Base-by-base conservation (phyloP, 2,329 filamentous ascomycete genomes). In the Raffaelea albimanens region DNA sequence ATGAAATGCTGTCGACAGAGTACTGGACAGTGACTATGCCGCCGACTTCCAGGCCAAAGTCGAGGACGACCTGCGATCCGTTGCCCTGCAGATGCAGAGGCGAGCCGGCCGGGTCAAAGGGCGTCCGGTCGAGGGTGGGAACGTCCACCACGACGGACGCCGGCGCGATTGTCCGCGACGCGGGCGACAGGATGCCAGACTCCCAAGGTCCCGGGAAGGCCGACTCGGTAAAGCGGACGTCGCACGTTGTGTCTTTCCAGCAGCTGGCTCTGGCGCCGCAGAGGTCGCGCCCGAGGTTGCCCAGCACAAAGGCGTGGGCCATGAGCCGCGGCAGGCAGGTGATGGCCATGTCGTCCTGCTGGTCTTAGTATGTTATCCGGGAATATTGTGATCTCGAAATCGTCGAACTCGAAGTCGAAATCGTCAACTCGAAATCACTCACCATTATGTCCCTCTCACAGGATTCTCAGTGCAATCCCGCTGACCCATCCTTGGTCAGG, bases 201-300 rank as follows among this genome's bases (percentile, higher is more conserved):
- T 82, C 72, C 78, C 79, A 82, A 16, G 62, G 60, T 1, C 78
- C 78, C 2, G 69, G 66, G 51, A 82, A 82, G 0, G 76, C 68
- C 7, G 71, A 58, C 5, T 69, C 59, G 10, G 58, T 57, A 3
- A 75, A 70, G 3, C 71, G 71, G 19, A 65, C 71, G 42, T 45
- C 43, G 56, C 79, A 83, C 19, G 66, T 58, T 2, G 72, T 74
- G 46, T 78, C 59, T 50, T 72, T 65, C 78, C 78, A 82, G 57
- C 78, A 82, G 5, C 29, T 19, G 43, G 18, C 31, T 11, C 42
- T 31, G 19, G 25, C 25, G 7, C 7, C 13, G 25, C 25, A 29
- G 25, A 29, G 13, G 7, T 29, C 25, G 7, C 25, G 7, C 25
- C 25, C 25, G 13, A 29, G 7, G 25, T 29, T 29, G 25, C 25